These are phyloP conservation scores for Desmodesmus armatus DNA, from an alignment of 139 green algal genomes.

Conservation along the genomic window DNA sequence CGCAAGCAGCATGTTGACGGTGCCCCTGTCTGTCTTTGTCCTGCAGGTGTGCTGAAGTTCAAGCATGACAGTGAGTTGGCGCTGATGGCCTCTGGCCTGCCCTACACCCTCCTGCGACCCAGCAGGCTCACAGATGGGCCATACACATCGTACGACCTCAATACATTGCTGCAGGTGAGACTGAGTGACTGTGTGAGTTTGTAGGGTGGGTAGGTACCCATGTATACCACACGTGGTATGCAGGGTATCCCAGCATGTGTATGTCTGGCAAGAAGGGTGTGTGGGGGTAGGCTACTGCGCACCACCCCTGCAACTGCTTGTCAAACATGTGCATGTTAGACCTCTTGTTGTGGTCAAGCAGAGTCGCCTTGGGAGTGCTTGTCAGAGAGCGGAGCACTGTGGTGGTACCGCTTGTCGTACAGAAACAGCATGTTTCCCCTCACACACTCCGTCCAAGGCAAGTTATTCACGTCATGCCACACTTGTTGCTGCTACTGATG, in stretches of 20 bases:
- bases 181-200: conserved; percentile 15
- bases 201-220: background rate
- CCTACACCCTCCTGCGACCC: conserved; percentile 94
- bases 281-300: no score
- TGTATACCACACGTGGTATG: background rate
- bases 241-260: no score
- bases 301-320: no score
- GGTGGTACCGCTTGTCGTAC: no score
- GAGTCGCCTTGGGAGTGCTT: no score
- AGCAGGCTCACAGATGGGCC: conserved; percentile 95
- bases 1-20: background rate
- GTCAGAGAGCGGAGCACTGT: no score
- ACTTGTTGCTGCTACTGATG: background rate
- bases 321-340: no score
- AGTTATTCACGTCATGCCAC: no score
- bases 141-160: conserved; percentile 98
- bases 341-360: no score
- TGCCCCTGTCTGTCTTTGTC: background rate
- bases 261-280: background rate
- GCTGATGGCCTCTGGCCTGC: conserved; percentile 77
- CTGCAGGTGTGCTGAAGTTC: conserved; percentile 91
- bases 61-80: conserved; percentile 86
- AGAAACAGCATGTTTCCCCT: no score
- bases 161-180: conserved; percentile 89
- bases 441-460: no score